These are phyloP conservation scores for Pseudozyma thailandica DNA, from an alignment of 1,284 basidiomycete species.

Conservation along the genomic window DNA sequence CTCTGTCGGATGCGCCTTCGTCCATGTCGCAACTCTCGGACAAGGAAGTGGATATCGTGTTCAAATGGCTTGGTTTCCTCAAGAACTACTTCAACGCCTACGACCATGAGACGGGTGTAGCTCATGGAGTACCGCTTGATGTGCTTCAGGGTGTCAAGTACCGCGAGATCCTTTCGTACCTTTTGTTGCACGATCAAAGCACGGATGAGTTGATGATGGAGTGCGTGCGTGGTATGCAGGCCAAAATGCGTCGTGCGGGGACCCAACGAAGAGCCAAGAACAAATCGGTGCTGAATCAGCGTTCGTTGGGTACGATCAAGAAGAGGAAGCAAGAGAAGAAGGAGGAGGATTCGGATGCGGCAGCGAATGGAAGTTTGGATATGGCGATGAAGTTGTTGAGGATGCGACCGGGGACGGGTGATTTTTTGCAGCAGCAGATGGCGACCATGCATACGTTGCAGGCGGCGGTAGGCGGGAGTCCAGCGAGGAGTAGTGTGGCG, in stretches of 20 bases:
- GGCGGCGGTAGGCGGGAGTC: conserved; percentile 41
- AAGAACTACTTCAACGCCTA: conserved; percentile 94
- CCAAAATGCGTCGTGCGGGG: conserved; percentile 43
- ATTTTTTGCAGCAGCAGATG: conserved; percentile 61
- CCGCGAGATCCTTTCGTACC: conserved; percentile 72
- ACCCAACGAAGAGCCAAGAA: conserved; percentile 75
- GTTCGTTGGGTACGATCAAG: conserved; percentile 93
- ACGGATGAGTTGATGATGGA: conserved; percentile 74
- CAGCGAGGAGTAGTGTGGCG: conserved; percentile 18
- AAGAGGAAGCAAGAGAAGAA: conserved; percentile 92
- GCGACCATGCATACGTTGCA: conserved; percentile 55
- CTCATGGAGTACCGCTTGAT: conserved; percentile 76
- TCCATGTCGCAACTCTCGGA: conserved; percentile 90
- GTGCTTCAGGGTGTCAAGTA: conserved; percentile 95
- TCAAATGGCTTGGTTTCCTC: conserved; percentile 90
- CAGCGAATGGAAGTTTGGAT: conserved; percentile 41
- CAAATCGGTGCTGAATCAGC: conserved; percentile 74
- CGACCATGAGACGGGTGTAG: conserved; percentile 80
- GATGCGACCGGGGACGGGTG: conserved; percentile 61
- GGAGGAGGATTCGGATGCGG: conserved; percentile 69
- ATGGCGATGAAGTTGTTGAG: conserved; percentile 63
- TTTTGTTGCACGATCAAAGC: conserved; percentile 62
- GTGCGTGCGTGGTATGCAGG: conserved; percentile 90
- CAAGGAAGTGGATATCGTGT: conserved; percentile 96
- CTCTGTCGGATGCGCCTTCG: conserved; percentile 86